These are phyloP conservation scores for Phaffia rhodozyma DNA, from an alignment of 1,284 basidiomycete genomes.

Conservation along the genomic window DNA sequence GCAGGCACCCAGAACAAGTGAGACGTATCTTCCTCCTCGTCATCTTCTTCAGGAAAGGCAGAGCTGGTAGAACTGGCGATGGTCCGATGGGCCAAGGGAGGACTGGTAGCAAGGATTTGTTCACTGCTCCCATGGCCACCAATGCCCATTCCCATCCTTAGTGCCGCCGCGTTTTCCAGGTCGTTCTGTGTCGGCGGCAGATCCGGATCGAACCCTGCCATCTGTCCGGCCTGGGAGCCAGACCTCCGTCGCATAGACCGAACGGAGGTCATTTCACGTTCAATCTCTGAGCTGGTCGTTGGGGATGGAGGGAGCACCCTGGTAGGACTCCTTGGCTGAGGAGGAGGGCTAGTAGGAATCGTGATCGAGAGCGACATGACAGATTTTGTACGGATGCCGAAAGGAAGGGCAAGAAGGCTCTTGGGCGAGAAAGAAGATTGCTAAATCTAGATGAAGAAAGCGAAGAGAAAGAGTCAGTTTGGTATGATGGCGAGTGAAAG, in stretches of 20 bases:
- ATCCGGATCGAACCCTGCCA: conserved; percentile 14
- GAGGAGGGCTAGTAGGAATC: background rate
- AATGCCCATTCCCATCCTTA: conserved; percentile 4
- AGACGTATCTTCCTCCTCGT: conserved; percentile 51
- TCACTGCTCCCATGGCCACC: background rate
- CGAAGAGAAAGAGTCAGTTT: too few species aligned
- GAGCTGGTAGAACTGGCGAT: background rate
- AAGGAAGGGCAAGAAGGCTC: too few species aligned
- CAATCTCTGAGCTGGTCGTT: conserved; percentile 2
- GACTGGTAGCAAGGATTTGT: background rate
- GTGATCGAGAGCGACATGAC: background rate
- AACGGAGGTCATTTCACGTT: conserved; percentile 16
- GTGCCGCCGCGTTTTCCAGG: background rate
- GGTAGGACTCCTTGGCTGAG: background rate
- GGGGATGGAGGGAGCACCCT: background rate
- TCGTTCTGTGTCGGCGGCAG: conserved; percentile 9
- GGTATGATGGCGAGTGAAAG: too few species aligned
- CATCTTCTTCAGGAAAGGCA: background rate
- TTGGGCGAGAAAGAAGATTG: too few species aligned
- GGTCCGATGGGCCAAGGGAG: background rate
- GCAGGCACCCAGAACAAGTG: conserved; percentile 98
- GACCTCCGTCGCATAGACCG: conserved; percentile 17
- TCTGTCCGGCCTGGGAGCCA: conserved; percentile 8
- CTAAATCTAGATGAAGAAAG: too few species aligned
- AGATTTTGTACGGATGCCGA: too few species aligned